phyloP scores from a whole-genome alignment of 768 basidiomycete species.

The Sporobolomyces pararoseus region DNA sequence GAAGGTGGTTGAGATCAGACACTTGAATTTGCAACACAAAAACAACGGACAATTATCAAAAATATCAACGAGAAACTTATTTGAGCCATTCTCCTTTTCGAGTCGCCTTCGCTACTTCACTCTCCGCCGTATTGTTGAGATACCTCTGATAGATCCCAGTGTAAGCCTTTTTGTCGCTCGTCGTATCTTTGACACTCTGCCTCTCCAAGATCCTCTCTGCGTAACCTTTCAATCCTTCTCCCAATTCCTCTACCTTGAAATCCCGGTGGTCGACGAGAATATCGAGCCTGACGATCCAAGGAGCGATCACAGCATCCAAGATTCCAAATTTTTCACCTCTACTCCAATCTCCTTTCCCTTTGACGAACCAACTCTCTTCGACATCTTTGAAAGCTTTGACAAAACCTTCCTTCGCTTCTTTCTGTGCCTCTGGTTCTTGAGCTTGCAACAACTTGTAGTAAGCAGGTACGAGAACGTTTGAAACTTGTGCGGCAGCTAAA shows the following conservation, averaged over 20 bases:
- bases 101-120: constrained; percentile 33
- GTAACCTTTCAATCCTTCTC: constrained; percentile 55
- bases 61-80: not conserved
- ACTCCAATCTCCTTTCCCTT: constrained; percentile 50
- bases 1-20: constrained; percentile 4
- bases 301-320: constrained; percentile 61
- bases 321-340: constrained; percentile 52
- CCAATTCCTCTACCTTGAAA: constrained; percentile 54
- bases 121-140: constrained; percentile 25
- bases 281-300: constrained; percentile 66
- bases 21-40: not conserved
- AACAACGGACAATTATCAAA: not conserved
- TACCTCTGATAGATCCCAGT: constrained; percentile 26
- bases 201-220: constrained; percentile 53
- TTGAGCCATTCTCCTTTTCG: constrained; percentile 28
- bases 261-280: constrained; percentile 57
- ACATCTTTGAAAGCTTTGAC: constrained; percentile 27
- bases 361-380: constrained; percentile 35
- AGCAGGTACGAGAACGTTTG: constrained; percentile 57
- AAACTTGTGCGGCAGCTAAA: constrained; percentile 49
- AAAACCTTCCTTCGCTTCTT: constrained; percentile 45
- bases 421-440: constrained; percentile 47
- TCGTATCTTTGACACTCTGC: constrained; percentile 56
- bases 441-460: constrained; percentile 57
- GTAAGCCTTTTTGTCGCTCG: constrained; percentile 46